These are phyloP conservation scores for Penicillium turbatum DNA, from an alignment of 495 filamentous ascomycete genomes.

Conservation along the genomic window DNA sequence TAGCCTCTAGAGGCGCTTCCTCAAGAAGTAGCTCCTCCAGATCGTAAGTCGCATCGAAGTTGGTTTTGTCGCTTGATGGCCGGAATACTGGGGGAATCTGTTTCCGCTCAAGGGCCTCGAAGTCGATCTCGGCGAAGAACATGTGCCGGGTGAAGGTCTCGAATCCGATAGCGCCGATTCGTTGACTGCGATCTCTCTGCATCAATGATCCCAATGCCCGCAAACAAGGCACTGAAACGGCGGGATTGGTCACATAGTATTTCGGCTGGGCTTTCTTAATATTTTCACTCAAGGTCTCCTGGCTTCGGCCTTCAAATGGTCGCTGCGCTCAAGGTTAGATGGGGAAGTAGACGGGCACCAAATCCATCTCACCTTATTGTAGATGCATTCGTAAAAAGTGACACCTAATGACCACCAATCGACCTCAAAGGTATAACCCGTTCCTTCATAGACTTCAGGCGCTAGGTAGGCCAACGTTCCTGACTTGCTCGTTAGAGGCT, in stretches of 20 bases:
- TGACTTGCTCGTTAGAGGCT: constrained; percentile 86
- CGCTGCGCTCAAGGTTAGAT: constrained; percentile 46
- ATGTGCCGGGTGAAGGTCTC: constrained; percentile 77
- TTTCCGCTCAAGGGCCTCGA: constrained; percentile 78
- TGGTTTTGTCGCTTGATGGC: constrained; percentile 94
- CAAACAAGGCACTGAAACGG: constrained; percentile 78
- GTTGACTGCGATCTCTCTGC: constrained; percentile 70
- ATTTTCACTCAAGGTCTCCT: constrained; percentile 70
- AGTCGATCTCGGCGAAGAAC: constrained; percentile 87
- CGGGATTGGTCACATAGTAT: constrained; percentile 83
- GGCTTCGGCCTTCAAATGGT: constrained; percentile 85
- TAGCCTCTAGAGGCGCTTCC: constrained; percentile 90
- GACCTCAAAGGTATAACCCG: constrained; percentile 79
- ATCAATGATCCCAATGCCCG: constrained; percentile 79
- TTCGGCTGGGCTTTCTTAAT: constrained; percentile 80
- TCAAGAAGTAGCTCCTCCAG: constrained; percentile 90
- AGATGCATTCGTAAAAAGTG: constrained; percentile 97
- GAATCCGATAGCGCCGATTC: constrained; percentile 76
- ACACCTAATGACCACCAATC: constrained; percentile 99
- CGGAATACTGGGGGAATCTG: constrained; percentile 87
- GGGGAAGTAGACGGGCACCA: not conserved
- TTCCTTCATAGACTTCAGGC: constrained; percentile 88
- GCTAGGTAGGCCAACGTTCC: constrained; percentile 94
- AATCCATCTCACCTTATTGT: constrained; percentile 73
- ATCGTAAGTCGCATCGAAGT: constrained; percentile 98